A percentile compares a stretch with the other conserved stretches of the same genome.
Evolutionary conservation across 2,329 filamentous ascomycete genomes (phyloP).

Genomic region (Knoxdaviesia proteae): DNA sequence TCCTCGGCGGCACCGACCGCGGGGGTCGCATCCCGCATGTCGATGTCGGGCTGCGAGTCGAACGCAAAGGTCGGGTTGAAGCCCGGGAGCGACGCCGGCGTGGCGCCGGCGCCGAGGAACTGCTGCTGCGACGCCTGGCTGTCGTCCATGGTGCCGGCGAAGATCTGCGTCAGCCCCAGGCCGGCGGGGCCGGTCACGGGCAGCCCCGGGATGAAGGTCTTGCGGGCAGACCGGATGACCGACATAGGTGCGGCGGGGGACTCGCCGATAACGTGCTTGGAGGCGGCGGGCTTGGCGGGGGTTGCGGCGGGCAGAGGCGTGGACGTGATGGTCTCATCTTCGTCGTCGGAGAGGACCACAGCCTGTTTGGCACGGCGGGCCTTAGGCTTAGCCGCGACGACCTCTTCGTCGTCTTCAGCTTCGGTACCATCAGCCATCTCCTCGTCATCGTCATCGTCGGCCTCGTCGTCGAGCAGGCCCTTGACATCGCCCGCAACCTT

Average conservation of each 20-base stretch:
- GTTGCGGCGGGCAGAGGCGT: constrained; percentile 8
- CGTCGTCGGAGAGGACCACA: constrained; percentile 42
- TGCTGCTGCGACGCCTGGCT: constrained; percentile 17
- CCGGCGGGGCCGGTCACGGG: constrained; percentile 38
- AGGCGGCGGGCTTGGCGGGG: constrained; percentile 12
- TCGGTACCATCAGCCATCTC: constrained; percentile 9
- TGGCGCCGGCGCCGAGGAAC: constrained; percentile 9
- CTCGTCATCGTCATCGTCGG: constrained; percentile 13
- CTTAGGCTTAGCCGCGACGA: constrained; percentile 18
- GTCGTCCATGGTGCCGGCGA: constrained; percentile 69
- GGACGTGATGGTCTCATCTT: constrained; percentile 27
- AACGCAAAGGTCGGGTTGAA: constrained; percentile 8
- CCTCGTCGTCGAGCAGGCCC: constrained; percentile 19
- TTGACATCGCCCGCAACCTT: constrained; percentile 7
- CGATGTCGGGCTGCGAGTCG: constrained; percentile 18
- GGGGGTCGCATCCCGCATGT: constrained; percentile 14
- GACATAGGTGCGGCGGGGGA: constrained; percentile 40
- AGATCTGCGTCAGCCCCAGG: constrained; percentile 71
- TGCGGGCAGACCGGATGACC: constrained; percentile 46
- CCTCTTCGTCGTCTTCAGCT: constrained; percentile 17
- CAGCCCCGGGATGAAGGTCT: constrained; percentile 49
- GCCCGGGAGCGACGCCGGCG: constrained; percentile 6
- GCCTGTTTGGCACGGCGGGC: constrained; percentile 28
- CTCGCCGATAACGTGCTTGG: constrained; percentile 12
- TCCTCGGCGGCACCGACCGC: neutral